Evolutionary conservation across 148 eudicot genomes (phyloP).

Genomic region (Hydrangea macrophylla): DNA sequence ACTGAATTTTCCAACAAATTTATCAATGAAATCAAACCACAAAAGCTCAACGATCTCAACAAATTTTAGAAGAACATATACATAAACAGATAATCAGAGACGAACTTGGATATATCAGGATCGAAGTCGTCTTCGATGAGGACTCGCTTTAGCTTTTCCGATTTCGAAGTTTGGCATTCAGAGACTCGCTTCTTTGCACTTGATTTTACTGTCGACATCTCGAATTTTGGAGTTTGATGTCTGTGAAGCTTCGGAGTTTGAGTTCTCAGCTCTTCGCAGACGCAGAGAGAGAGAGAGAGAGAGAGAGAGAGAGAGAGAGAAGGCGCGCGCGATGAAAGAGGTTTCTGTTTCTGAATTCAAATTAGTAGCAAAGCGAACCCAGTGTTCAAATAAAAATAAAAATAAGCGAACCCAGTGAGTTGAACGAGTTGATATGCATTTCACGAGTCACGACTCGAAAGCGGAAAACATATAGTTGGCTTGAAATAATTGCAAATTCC

Average conservation of each 20-base stretch:
- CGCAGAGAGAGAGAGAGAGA: slow-evolving; percentile 2
- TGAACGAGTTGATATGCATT: neutral
- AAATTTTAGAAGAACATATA: neutral
- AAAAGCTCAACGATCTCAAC: neutral
- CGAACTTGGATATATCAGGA: slow-evolving; percentile 53
- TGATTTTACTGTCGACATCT: slow-evolving; percentile 53
- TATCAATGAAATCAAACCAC: neutral
- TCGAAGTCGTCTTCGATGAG: slow-evolving; percentile 52
- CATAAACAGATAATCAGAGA: neutral
- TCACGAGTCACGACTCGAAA: slow-evolving; percentile 1
- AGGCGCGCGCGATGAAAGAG: neutral
- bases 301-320: neutral
- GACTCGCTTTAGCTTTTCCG: slow-evolving; percentile 45
- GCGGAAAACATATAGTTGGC: too few species aligned
- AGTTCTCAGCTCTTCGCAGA: neutral
- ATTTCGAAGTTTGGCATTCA: slow-evolving; percentile 35
- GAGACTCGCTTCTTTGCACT: slow-evolving; percentile 39
- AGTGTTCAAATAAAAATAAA: too few species aligned
- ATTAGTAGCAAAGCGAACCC: too few species aligned
- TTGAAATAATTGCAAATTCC: too few species aligned
- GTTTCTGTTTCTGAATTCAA: neutral
- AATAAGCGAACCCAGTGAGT: neutral
- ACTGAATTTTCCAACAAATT: slow-evolving; percentile 38
- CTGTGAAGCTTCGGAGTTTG: neutral
- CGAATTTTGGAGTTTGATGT: neutral